Conservation (phyloP, 305 asterid species). For the Salvia sclarea region DNA sequence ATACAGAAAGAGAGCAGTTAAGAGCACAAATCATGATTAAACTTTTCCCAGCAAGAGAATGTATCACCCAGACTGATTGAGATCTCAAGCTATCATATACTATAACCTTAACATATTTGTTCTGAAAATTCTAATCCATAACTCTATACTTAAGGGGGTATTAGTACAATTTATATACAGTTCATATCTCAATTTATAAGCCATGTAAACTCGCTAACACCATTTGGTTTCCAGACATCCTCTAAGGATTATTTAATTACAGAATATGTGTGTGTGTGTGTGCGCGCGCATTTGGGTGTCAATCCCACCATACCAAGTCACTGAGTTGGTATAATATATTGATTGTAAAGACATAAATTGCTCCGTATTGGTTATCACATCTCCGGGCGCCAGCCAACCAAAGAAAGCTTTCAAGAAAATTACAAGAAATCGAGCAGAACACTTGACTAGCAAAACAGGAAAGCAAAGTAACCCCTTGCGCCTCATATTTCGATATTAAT, state of each 20-base stretch:
- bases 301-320: slow-evolving; percentile 2
- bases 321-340: not conserved
- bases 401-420: not conserved
- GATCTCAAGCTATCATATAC: slow-evolving; percentile 4
- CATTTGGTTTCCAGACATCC: not conserved
- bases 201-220: not conserved
- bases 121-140: slow-evolving; percentile 19
- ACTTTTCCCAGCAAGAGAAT: not conserved
- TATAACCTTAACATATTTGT: not conserved
- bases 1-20: slow-evolving; percentile 7
- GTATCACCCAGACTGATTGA: not conserved
- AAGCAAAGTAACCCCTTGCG: not conserved
- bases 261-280: not conserved
- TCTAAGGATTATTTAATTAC: not conserved
- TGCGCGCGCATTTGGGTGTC: no score
- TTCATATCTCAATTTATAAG: slow-evolving; percentile 8
- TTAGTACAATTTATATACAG: not conserved
- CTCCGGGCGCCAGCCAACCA: not conserved
- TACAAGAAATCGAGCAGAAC: not conserved
- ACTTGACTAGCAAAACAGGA: slow-evolving; percentile 11
- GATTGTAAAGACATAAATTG: not conserved
- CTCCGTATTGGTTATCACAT: not conserved
- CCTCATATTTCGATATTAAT: not conserved
- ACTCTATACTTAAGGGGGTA: not conserved
- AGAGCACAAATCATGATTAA: slow-evolving; percentile 9